Base-by-base conservation (phyloP, 345 rosid species). In the Eucalyptus fibrosa region DNA sequence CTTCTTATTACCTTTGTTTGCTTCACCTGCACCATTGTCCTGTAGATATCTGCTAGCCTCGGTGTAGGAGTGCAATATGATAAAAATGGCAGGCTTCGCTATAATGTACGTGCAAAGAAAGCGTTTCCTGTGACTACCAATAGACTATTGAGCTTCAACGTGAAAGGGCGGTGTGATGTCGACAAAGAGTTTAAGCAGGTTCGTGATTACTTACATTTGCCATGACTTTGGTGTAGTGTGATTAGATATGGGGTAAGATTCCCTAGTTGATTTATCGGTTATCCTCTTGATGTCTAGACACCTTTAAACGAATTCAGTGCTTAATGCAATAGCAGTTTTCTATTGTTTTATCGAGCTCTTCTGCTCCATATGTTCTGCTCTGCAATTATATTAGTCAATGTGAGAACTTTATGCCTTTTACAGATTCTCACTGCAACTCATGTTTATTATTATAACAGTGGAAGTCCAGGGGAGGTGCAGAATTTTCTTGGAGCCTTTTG, bases 161-260 rank as follows among this genome's bases (percentile, higher is more conserved):
- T 96, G 81, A 98, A 97, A 94, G 98, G 98, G 5, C 92, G 96
- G 62, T 95, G 95, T 60, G 92, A 95, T 87, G 92, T 93, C 69
- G 98, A 97, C 92, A 93, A 96, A 86, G 98, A 96, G 87, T 95
- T 97, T 88, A 94, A 90, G 89, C 92, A 96, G 97, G 99, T 96
- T 88, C 9, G 85, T 88, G 83, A 87, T 56, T 67, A 40, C 34
- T 4, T 80, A 23, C n/a, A 12, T 62, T 42, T 42, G 87, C 86
- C 47, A 21, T 40, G 83, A 37, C 47, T 77, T 40, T 42, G n/a
- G 47, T 40, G 83, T 40, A 40, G 83, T 40, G 47, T 77, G 47
- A 77, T 77, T 40, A 77, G 47, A 77, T 77, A 19, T 77, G 83
- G 47, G 47, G 47, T 21, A 42, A 77, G 83, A 40, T 40, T 77